Conservation (phyloP, 192 early-diverging fungal species). For the Backusella mclennaniae region DNA sequence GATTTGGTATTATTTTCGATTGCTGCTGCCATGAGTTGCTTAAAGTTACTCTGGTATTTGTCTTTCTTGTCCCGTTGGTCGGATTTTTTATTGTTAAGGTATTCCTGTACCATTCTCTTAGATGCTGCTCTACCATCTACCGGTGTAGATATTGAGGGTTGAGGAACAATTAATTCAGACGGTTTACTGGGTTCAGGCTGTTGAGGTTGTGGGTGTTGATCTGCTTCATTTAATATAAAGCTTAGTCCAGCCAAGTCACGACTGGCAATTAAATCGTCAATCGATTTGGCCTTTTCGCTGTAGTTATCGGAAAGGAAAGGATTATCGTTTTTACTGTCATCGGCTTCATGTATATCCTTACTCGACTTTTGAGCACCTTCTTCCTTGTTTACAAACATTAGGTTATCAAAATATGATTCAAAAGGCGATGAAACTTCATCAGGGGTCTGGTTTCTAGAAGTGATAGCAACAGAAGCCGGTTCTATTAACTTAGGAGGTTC, state of each 20-base stretch:
- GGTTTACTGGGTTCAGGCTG: neutral
- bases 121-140: constrained; percentile 18
- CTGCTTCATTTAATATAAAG: neutral
- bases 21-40: constrained; percentile 11
- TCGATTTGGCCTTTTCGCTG: neutral
- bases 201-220: neutral
- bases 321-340: neutral
- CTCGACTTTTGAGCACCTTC: neutral
- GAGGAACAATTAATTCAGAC: neutral
- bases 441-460: neutral
- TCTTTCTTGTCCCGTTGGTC: neutral
- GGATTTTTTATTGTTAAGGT: neutral
- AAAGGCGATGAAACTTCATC: neutral
- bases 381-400: neutral
- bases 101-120: constrained; percentile 17
- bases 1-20: constrained; percentile 16
- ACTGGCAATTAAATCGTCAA: constrained; percentile 9
- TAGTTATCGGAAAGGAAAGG: neutral
- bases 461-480: neutral
- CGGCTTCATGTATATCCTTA: neutral
- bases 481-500: neutral
- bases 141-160: neutral
- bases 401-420: neutral
- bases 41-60: constrained; percentile 16
- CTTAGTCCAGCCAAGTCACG: neutral